Conservation (phyloP, 2,329 filamentous ascomycete genomes). For the Microsporum audouinii region DNA sequence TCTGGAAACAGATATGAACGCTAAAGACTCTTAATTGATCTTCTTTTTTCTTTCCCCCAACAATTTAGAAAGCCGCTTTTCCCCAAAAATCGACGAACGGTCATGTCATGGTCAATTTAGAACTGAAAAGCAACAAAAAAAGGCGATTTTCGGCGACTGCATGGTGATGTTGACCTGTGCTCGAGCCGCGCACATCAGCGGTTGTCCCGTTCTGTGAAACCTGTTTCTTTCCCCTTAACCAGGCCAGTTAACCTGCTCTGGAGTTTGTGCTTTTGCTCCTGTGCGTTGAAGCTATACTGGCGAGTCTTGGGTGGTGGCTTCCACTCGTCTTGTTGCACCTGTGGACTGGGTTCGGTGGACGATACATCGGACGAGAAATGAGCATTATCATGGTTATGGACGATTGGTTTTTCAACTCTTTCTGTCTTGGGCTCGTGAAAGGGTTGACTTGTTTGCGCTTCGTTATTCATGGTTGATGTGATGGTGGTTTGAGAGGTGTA, state of each 20-base stretch:
- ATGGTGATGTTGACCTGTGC: too few relatives aligned
- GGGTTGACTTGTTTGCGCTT: not conserved
- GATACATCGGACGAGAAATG: not conserved
- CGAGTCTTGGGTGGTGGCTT: slow-evolving; percentile 20
- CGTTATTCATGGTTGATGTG: not conserved
- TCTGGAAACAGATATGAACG: too few relatives aligned
- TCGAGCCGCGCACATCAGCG: not conserved
- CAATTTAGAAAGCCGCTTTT: too few relatives aligned
- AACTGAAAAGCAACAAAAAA: too few relatives aligned
- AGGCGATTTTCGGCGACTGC: too few relatives aligned
- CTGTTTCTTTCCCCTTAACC: slow-evolving; percentile 39
- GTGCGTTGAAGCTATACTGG: slow-evolving; percentile 27
- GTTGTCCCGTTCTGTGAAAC: slow-evolving; percentile 45
- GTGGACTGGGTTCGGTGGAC: not conserved
- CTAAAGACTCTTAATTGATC: too few relatives aligned
- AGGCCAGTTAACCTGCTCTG: slow-evolving; percentile 30
- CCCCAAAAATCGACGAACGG: too few relatives aligned
- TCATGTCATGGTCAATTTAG: too few relatives aligned
- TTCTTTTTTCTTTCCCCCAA: too few relatives aligned
- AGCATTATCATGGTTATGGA: not conserved
- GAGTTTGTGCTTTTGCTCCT: slow-evolving; percentile 49
- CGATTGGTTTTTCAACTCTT: not conserved
- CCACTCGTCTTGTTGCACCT: slow-evolving; percentile 14
- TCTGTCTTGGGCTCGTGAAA: not conserved
- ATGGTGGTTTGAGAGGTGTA: too few relatives aligned